A percentile compares a stretch with the other conserved stretches of the same genome.
These are phyloP conservation scores for Hypoxylon lenormandii DNA, from an alignment of 495 filamentous ascomycete genomes.

Conservation along the genomic window DNA sequence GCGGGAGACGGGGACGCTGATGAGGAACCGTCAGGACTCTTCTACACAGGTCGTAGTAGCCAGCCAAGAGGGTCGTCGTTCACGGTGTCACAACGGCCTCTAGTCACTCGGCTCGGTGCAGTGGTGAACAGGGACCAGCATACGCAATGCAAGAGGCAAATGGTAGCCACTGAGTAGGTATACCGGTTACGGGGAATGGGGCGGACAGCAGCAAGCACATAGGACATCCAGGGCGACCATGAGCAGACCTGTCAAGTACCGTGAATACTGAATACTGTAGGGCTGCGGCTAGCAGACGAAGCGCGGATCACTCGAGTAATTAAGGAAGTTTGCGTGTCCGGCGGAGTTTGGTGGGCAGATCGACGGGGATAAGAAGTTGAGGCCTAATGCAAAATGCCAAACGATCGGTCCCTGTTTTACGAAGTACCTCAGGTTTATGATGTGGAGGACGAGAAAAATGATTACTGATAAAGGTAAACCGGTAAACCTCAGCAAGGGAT, in stretches of 20 bases:
- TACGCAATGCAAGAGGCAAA: slow-evolving; percentile 39
- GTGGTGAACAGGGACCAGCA: slow-evolving; percentile 42
- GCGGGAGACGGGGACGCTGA: slow-evolving; percentile 19
- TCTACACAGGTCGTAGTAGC: slow-evolving; percentile 29
- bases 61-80: slow-evolving; percentile 36
- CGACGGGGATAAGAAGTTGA: slow-evolving; percentile 30
- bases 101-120: slow-evolving; percentile 49
- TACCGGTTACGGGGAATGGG: slow-evolving; percentile 32
- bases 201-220: slow-evolving; percentile 26
- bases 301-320: slow-evolving; percentile 24
- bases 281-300: slow-evolving; percentile 5
- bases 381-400: slow-evolving; percentile 11
- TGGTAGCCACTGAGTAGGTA: slow-evolving; percentile 38
- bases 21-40: slow-evolving; percentile 27
- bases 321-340: slow-evolving; percentile 18
- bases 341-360: slow-evolving; percentile 34
- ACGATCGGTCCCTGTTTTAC: slow-evolving; percentile 22
- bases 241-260: slow-evolving; percentile 1
- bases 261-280: slow-evolving; percentile 29
- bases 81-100: slow-evolving; percentile 44
- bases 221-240: slow-evolving; percentile 32
- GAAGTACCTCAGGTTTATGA: slow-evolving; percentile 1
- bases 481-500: not conserved
- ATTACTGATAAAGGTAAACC: slow-evolving; percentile 21
- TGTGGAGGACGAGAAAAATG: slow-evolving; percentile 12